Conservation (phyloP, 2,329 filamentous ascomycete genomes). For the Dothiorella sarmentorum region DNA sequence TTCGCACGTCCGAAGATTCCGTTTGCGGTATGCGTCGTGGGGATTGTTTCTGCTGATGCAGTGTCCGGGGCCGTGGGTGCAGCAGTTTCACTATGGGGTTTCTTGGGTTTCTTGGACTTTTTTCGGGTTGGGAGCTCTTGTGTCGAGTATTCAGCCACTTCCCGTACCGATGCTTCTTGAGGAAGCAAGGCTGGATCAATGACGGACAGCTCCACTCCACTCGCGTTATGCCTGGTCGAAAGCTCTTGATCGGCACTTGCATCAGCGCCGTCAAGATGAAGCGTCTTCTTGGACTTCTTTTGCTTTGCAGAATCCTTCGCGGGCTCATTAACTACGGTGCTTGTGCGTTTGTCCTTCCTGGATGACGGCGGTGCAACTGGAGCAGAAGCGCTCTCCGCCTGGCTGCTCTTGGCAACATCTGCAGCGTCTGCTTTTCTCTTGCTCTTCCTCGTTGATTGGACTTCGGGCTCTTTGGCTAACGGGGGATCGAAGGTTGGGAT, state of each 20-base stretch:
- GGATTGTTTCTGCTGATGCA: not conserved
- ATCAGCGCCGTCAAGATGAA: not conserved
- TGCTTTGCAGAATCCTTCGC: not conserved
- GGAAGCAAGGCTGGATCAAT: conserved; percentile 7
- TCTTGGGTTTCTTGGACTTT: conserved; percentile 12
- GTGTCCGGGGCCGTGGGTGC: not conserved
- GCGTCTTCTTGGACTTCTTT: conserved; percentile 1
- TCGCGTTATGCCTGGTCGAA: not conserved
- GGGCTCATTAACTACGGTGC: not conserved
- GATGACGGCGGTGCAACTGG: not conserved
- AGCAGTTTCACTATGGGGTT: not conserved
- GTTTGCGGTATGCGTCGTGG: not conserved
- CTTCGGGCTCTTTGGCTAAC: not conserved
- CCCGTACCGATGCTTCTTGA: not conserved
- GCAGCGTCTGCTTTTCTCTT: conserved; percentile 5
- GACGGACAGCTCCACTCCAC: not conserved
- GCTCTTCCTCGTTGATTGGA: not conserved
- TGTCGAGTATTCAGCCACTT: not conserved
- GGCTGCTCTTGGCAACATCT: not conserved
- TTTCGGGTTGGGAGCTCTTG: not conserved
- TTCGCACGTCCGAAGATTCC: not conserved
- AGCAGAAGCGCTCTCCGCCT: not conserved
- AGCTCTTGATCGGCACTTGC: not conserved
- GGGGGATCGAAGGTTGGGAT: not conserved
- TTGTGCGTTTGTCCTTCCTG: not conserved